These are phyloP conservation scores for Solanum chmielewskii DNA, from an alignment of 257 asterid genomes.

Conservation along the genomic window DNA sequence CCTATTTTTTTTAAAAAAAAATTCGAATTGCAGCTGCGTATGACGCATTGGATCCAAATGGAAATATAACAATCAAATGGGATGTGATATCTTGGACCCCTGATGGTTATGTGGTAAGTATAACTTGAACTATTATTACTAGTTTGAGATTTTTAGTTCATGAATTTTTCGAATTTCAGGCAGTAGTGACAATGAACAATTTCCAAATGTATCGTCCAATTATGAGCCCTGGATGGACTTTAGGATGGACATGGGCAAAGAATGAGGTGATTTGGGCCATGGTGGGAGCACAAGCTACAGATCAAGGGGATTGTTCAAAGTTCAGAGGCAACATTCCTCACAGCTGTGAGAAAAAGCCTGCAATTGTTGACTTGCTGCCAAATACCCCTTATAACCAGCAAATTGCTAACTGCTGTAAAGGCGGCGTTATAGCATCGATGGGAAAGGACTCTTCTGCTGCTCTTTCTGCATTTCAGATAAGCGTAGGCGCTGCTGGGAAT, in stretches of 20 bases:
- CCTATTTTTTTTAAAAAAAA: not conserved
- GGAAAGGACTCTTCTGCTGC: constrained; percentile 5
- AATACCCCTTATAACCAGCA: constrained; percentile 15
- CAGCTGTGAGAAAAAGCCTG: constrained; percentile 4
- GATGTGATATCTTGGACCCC: constrained; percentile 10
- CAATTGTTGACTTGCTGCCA: constrained; percentile 14
- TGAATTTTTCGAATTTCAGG: not conserved
- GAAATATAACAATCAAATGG: constrained; percentile 16
- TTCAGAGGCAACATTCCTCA: constrained; percentile 12
- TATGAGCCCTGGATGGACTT: constrained; percentile 14
- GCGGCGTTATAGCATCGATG: constrained; percentile 4
- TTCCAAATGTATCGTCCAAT: constrained; percentile 17
- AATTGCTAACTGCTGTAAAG: constrained; percentile 17
- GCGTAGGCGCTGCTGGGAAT: constrained; percentile 9
- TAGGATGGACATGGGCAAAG: constrained; percentile 21
- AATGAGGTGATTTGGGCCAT: constrained; percentile 12
- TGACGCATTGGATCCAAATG: constrained; percentile 6
- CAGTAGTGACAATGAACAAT: constrained; percentile 8
- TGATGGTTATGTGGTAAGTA: constrained; percentile 14
- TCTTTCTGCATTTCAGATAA: constrained; percentile 6
- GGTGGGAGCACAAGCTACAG: constrained; percentile 12
- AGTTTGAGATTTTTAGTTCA: not conserved
- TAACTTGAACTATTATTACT: no score
- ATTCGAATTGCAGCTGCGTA: not conserved
- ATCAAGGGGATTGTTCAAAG: constrained; percentile 18